Percentiles rank a stretch among this genome's conserved stretches.
phyloP scores from a whole-genome alignment of 306 rosid species.

The Sphenostylis stenocarpa region DNA sequence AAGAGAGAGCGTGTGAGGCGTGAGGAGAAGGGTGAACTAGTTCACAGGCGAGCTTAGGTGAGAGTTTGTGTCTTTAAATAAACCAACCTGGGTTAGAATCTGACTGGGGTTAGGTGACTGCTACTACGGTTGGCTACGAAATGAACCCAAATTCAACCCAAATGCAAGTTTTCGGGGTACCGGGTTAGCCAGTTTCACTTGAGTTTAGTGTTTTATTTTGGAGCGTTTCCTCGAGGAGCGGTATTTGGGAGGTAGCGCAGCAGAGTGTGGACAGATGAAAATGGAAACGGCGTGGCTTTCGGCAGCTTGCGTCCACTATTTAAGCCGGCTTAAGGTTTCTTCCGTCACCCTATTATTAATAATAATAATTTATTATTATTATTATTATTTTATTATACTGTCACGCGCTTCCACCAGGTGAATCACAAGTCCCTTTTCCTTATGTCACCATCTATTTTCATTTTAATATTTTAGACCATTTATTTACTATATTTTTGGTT shows the following conservation, averaged over 20 bases:
- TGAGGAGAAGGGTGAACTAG: constrained; percentile 40
- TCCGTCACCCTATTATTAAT: constrained; percentile 36
- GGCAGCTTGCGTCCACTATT: constrained; percentile 25
- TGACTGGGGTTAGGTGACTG: constrained; percentile 74
- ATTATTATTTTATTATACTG: not conserved
- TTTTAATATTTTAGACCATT: not conserved
- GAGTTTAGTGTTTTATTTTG: constrained; percentile 26
- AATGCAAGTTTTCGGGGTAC: constrained; percentile 55
- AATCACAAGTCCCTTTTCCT: not conserved
- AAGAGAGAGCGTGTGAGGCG: not conserved
- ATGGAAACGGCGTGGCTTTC: constrained; percentile 45
- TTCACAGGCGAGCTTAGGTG: constrained; percentile 49
- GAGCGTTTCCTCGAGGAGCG: constrained; percentile 36
- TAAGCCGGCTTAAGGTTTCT: constrained; percentile 36
- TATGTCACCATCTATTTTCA: not conserved
- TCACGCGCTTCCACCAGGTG: constrained; percentile 19
- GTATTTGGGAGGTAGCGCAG: not conserved
- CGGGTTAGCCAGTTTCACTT: constrained; percentile 39
- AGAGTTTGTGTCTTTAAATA: constrained; percentile 56
- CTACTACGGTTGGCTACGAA: constrained; percentile 47
- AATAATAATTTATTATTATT: too few relatives aligned
- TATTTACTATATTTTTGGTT: too few relatives aligned
- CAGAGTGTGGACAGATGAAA: not conserved
- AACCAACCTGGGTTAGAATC: constrained; percentile 62
- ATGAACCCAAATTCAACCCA: constrained; percentile 67